These are phyloP conservation scores for Carnegiea gigantea DNA, from an alignment of 179 eudicot species.

Conservation along the genomic window DNA sequence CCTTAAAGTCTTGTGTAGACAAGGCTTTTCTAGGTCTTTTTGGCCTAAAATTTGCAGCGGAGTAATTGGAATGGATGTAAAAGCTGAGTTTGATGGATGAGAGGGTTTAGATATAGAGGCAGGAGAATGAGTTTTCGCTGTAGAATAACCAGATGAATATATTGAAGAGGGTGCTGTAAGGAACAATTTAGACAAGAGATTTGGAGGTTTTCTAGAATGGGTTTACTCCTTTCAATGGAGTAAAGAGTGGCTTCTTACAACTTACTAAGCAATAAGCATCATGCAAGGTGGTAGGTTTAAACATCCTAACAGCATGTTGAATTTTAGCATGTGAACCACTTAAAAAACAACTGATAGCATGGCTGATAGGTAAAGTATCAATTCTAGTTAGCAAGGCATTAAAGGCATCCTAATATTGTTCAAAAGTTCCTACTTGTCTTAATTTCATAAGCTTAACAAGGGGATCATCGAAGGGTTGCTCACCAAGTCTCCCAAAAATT, in stretches of 20 bases:
- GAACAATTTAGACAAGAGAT: neutral
- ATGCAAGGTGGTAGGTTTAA: neutral
- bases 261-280: neutral
- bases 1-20: neutral
- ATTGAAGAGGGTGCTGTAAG: neutral
- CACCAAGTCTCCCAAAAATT: no score
- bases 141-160: neutral
- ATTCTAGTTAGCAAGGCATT: neutral
- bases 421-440: no score
- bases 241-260: neutral
- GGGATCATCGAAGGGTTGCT: no score
- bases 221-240: neutral
- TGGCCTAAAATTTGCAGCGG: neutral
- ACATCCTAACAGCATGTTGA: neutral
- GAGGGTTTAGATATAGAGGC: no score
- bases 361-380: neutral
- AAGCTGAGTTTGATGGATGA: no score
- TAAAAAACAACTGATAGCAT: neutral
- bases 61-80: no score
- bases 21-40: neutral
- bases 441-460: no score
- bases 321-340: neutral
- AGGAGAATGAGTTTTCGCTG: neutral
- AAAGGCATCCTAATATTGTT: no score
- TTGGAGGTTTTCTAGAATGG: neutral